Conservation (phyloP, 768 basidiomycete genomes). For the Kwoniella botswanensis region DNA sequence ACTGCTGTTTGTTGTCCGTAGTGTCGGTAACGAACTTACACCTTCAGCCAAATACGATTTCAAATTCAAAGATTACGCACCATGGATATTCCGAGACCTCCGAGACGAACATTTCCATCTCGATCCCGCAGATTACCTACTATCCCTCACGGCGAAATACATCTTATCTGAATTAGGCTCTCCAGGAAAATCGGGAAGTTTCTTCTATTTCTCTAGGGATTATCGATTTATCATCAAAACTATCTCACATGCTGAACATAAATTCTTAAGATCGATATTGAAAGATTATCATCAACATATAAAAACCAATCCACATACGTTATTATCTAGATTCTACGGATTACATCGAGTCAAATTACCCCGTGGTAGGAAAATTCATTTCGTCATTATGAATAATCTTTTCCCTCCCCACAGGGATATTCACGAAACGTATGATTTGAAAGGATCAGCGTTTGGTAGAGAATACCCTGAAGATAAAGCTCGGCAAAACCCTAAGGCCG, state of each 20-base stretch:
- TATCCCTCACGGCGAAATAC: constrained; percentile 95
- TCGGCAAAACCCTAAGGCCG: constrained; percentile 78
- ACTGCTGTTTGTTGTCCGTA: constrained; percentile 51
- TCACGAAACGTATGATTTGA: constrained; percentile 96
- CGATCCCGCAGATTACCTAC: constrained; percentile 95
- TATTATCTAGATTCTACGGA: constrained; percentile 93
- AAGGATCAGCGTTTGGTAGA: constrained; percentile 89
- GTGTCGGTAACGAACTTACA: constrained; percentile 95
- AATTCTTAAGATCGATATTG: constrained; percentile 84
- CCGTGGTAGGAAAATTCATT: constrained; percentile 91
- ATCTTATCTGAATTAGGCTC: constrained; percentile 97
- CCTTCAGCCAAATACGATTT: constrained; percentile 98
- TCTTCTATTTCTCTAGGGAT: constrained; percentile 98
- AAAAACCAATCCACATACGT: constrained; percentile 86
- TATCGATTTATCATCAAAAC: constrained; percentile 99
- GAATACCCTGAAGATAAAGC: constrained; percentile 83
- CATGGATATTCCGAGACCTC: constrained; percentile 94
- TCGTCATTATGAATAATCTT: constrained; percentile 99
- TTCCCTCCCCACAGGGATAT: constrained; percentile 97
- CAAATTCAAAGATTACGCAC: constrained; percentile 99
- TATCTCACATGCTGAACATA: constrained; percentile 91
- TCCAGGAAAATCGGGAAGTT: constrained; percentile 96
- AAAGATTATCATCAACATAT: constrained; percentile 84
- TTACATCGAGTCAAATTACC: constrained; percentile 97
- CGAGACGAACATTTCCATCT: constrained; percentile 93